Conservation (phyloP, 441 rosid genomes). For the Geranium incanum region DNA sequence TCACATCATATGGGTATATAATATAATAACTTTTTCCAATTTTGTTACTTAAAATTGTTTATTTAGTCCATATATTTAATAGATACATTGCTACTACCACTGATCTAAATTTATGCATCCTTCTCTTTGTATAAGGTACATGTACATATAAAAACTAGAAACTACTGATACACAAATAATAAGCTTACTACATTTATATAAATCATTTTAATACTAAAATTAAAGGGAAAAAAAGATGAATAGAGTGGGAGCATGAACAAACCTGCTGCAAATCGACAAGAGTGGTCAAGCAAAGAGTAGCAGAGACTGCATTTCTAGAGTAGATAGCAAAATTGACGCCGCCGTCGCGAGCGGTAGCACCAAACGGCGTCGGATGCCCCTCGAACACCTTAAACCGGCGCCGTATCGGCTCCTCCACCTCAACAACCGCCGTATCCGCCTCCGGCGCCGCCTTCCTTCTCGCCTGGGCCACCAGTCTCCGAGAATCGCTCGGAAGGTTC, state of each 20-base stretch:
- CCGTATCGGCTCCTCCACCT: slow-evolving; percentile 27
- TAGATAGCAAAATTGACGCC: slow-evolving; percentile 82
- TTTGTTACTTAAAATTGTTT: too few relatives aligned
- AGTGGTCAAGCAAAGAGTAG: slow-evolving; percentile 61
- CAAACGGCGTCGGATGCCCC: slow-evolving; percentile 70
- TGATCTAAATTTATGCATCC: too few relatives aligned
- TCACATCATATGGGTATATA: too few relatives aligned
- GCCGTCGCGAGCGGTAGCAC: slow-evolving; percentile 55
- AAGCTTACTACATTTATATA: not conserved
- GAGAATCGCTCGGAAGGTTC: not conserved
- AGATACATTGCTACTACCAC: too few relatives aligned
- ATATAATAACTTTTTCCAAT: too few relatives aligned
- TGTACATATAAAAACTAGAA: too few relatives aligned
- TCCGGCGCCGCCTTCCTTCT: slow-evolving; percentile 5
- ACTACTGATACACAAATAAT: not conserved
- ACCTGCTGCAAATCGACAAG: slow-evolving; percentile 66
- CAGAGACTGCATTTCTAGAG: slow-evolving; percentile 63
- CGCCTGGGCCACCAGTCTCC: not conserved
- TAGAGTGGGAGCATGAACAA: not conserved
- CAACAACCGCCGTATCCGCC: slow-evolving; percentile 43
- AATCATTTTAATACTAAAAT: not conserved
- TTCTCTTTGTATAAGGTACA: too few relatives aligned
- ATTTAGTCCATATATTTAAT: too few relatives aligned
- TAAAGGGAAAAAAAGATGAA: not conserved
- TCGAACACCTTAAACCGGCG: slow-evolving; percentile 35